These are phyloP conservation scores for Chlamydomonas eustigma DNA, from an alignment of 139 green algal genomes.

Conservation along the genomic window DNA sequence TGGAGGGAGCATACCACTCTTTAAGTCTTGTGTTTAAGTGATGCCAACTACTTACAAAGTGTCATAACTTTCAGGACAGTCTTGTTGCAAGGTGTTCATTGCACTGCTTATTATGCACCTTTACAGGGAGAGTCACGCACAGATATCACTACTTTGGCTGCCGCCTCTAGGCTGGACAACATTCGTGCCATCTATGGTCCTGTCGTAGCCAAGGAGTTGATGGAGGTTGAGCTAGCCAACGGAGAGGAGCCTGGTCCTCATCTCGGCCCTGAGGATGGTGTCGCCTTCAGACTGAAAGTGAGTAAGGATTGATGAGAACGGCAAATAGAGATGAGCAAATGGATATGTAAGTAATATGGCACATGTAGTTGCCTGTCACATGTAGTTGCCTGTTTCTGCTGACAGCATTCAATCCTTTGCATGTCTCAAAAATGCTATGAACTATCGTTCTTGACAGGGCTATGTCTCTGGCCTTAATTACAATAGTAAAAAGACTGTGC, in stretches of 20 bases:
- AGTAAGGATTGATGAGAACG: background rate
- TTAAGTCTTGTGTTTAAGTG: too few species aligned
- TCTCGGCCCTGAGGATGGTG: constrained; percentile 4
- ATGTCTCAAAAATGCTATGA: too few species aligned
- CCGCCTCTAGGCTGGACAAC: constrained; percentile 48
- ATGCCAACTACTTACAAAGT: too few species aligned
- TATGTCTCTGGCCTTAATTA: constrained; percentile 70
- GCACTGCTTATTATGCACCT: background rate
- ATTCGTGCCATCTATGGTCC: constrained; percentile 81
- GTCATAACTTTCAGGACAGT: too few species aligned
- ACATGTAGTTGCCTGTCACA: constrained; percentile 5
- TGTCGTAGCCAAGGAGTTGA: constrained; percentile 45
- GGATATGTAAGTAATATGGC: too few species aligned
- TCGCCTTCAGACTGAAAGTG: background rate
- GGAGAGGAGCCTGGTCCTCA: background rate
- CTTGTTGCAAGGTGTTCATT: too few species aligned
- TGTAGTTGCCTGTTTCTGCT: too few species aligned
- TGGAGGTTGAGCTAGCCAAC: background rate
- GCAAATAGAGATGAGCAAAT: too few species aligned
- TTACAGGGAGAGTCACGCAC: constrained; percentile 66
- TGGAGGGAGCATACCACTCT: too few species aligned
- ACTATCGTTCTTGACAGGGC: constrained; percentile 52
- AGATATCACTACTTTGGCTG: constrained; percentile 67
- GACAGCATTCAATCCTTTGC: too few species aligned
- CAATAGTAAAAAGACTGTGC: constrained; percentile 55